Conservation (phyloP, 2,329 filamentous ascomycete species). For the Colletotrichum sojae region DNA sequence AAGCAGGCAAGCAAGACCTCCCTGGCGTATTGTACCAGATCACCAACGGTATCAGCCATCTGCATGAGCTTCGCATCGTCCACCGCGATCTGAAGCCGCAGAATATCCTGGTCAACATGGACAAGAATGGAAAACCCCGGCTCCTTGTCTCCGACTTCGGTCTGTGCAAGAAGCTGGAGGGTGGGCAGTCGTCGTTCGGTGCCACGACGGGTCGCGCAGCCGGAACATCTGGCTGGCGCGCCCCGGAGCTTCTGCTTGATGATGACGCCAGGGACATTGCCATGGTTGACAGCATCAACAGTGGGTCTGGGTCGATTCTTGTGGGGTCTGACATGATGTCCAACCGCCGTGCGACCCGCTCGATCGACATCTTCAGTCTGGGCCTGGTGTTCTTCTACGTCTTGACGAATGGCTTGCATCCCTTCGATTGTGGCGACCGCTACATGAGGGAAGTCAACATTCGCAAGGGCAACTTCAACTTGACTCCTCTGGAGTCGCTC, state of each 20-base stretch:
- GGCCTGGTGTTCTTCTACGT: conserved; percentile 99
- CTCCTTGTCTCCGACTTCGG: conserved; percentile 98
- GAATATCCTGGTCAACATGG: conserved; percentile 90
- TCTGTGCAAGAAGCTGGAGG: conserved; percentile 96
- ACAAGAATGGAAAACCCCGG: conserved; percentile 79
- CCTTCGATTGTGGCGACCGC: conserved; percentile 92
- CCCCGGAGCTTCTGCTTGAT: conserved; percentile 90
- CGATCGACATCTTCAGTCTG: conserved; percentile 97
- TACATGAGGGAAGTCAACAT: conserved; percentile 99
- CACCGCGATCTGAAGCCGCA: conserved; percentile 98
- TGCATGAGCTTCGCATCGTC: conserved; percentile 94
- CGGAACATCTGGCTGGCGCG: conserved; percentile 96
- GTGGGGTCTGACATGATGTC: conserved; percentile 70
- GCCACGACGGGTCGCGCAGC: conserved; percentile 94
- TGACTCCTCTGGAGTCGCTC: conserved; percentile 79
- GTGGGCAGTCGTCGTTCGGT: conserved; percentile 93
- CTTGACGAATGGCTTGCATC: conserved; percentile 91
- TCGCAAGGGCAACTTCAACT: conserved; percentile 85
- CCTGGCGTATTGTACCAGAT: conserved; percentile 90
- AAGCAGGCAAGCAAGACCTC: conserved; percentile 80
- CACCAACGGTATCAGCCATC: conserved; percentile 87
- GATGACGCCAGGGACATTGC: conserved; percentile 74
- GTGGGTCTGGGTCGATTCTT: conserved; percentile 72
- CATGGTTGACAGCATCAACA: conserved; percentile 69
- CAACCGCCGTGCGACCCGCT: conserved; percentile 88